Evolutionary conservation across 345 rosid genomes (phyloP), one percentile per base, ranked within the genome.

Genomic region (Sapria himalayana): DNA sequence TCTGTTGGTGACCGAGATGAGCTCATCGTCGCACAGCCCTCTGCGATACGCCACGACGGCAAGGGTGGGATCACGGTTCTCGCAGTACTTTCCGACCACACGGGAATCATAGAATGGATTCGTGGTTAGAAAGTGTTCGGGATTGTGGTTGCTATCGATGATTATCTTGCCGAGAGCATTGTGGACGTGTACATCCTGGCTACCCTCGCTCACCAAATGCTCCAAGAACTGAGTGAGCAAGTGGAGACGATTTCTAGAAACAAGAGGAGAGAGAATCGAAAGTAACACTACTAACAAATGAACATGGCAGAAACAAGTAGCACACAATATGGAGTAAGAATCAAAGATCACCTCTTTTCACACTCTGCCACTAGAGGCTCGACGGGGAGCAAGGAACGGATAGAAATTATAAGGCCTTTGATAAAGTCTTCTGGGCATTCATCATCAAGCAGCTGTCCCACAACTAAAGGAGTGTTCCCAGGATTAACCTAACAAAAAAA

Each of bases 191-290:
- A 75, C 89, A 62, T 91, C 99, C 60, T 80, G 92, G 70, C 99
- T 91, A 64, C 99, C 99, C 69, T 91, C 99, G 46, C 92, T 91
- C 35, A 91, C 99, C 50, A 91, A 76, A 73, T 91, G 95, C 77
- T 91, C 99, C 74, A 91, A 60, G 65, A 91, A 91, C 55, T 91
- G 99, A 46, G 99, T 84, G 51, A 91, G 99, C 58, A 91, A 74
- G 49, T 95, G 99, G 46, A 91, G 95, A 7, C 95, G 99, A 52
- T 91, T 91, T 63, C 99, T 91, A 71, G 19, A 60, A 58, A 50
- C 21, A 48, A 56, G 33, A 46, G 50, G 3, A 17, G 51, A 35
- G 29, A 29, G 45, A 7, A 48, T 69, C 42, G 64, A 66, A 27
- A 35, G 4, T 15, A 18, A n/a, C n/a, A n/a, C n/a, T n/a, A n/a